Evolutionary conservation across 75 land plant genomes (phyloP).

Genomic region (Isoetes taiwanensis): DNA sequence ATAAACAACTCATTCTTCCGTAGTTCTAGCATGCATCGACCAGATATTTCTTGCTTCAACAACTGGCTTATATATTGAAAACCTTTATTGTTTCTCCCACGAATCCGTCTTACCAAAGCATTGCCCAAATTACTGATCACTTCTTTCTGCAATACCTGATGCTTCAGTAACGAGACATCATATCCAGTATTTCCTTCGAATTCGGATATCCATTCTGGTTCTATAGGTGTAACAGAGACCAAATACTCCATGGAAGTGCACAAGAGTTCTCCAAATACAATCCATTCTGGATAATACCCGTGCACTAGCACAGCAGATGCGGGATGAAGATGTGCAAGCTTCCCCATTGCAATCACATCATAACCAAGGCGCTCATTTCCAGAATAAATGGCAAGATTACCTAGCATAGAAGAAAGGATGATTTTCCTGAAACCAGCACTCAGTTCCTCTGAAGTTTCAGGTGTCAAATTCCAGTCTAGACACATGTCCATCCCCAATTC

Average conservation of each 20-base stretch:
- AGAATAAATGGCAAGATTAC: slow-evolving; percentile 58
- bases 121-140: slow-evolving; percentile 30
- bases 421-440: slow-evolving; percentile 32
- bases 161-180: slow-evolving; percentile 26
- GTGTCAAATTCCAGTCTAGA: slow-evolving; percentile 46
- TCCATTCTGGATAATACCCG: slow-evolving; percentile 49
- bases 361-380: slow-evolving; percentile 64
- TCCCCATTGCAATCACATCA: slow-evolving; percentile 47
- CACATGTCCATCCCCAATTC: slow-evolving; percentile 37
- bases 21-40: slow-evolving; percentile 35
- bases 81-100: slow-evolving; percentile 43
- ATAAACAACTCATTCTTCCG: slow-evolving; percentile 29
- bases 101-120: slow-evolving; percentile 32
- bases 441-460: slow-evolving; percentile 15
- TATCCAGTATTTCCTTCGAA: slow-evolving; percentile 32
- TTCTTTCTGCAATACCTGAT: slow-evolving; percentile 22
- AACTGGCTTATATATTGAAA: slow-evolving; percentile 19
- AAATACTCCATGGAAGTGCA: slow-evolving; percentile 42
- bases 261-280: slow-evolving; percentile 54
- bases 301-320: slow-evolving; percentile 48
- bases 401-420: slow-evolving; percentile 45
- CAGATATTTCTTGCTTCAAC: slow-evolving; percentile 17
- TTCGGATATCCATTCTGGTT: slow-evolving; percentile 24
- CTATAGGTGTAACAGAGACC: slow-evolving; percentile 55
- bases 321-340: slow-evolving; percentile 53